Percentiles rank a stretch among this genome's conserved stretches.
phyloP scores from a whole-genome alignment of 2,329 filamentous ascomycete species.

The Xylariaceae sp. region DNA sequence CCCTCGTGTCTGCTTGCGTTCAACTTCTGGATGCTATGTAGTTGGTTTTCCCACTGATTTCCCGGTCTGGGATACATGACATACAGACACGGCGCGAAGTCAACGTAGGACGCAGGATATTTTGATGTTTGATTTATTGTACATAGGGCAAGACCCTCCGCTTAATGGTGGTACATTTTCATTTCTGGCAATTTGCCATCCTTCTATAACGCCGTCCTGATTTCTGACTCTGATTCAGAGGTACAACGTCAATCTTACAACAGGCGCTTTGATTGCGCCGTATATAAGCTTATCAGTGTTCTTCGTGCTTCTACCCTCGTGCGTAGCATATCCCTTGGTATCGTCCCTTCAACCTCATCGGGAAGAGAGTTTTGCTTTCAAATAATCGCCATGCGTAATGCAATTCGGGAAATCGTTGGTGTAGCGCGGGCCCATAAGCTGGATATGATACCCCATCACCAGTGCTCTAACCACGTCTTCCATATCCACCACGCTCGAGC shows the following conservation, averaged over 20 bases:
- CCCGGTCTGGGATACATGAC: background rate
- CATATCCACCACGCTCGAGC: slow-evolving; percentile 44
- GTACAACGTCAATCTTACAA: background rate
- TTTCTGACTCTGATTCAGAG: background rate
- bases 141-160: background rate
- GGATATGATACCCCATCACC: too few relatives aligned
- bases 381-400: too few relatives aligned
- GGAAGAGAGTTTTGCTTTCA: too few relatives aligned
- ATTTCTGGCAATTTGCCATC: background rate
- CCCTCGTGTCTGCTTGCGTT: too few relatives aligned
- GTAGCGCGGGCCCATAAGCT: too few relatives aligned
- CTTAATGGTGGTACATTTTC: background rate
- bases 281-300: too few relatives aligned
- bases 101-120: background rate
- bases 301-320: background rate
- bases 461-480: slow-evolving; percentile 11
- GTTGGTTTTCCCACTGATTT: too few relatives aligned
- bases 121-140: background rate
- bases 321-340: background rate
- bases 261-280: background rate
- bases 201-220: background rate
- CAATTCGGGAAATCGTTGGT: too few relatives aligned
- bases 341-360: background rate
- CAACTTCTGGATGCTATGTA: too few relatives aligned
- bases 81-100: background rate